Percentiles rank a stretch among this genome's conserved stretches.
These are phyloP conservation scores for Saccharomycopsis selenospora DNA, from an alignment of 805 yeast genomes.

Conservation along the genomic window DNA sequence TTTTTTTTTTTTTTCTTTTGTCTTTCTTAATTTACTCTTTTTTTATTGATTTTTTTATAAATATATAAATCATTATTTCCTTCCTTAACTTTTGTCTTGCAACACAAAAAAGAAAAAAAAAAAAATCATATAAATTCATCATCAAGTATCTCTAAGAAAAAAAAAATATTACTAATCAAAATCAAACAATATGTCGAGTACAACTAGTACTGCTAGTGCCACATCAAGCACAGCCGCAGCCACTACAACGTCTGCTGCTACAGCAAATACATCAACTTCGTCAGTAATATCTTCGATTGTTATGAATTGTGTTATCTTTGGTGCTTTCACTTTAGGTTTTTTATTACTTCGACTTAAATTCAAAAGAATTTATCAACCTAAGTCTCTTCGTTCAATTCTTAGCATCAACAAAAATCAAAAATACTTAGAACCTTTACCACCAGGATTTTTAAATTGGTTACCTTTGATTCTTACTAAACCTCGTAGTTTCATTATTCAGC, in stretches of 20 bases:
- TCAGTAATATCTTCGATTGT: conserved; percentile 67
- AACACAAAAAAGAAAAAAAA: too few species aligned
- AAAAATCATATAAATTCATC: too few species aligned
- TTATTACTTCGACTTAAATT: conserved; percentile 56
- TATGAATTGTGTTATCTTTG: conserved; percentile 60
- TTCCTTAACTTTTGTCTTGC: too few species aligned
- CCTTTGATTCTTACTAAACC: conserved; percentile 54
- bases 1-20: too few species aligned
- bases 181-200: neutral
- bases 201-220: conserved; percentile 1
- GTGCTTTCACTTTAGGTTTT: conserved; percentile 54
- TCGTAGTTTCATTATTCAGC: conserved; percentile 69
- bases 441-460: conserved; percentile 67
- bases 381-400: conserved; percentile 40
- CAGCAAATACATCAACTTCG: conserved; percentile 50
- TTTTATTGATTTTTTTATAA: too few species aligned
- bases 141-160: too few species aligned
- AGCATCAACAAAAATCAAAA: conserved; percentile 52
- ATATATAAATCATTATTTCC: too few species aligned
- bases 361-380: conserved; percentile 78
- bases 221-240: conserved; percentile 1
- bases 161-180: too few species aligned
- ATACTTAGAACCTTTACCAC: conserved; percentile 67
- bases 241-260: neutral
- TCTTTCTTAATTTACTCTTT: too few species aligned